Evolutionary conservation across 2,329 filamentous ascomycete genomes (phyloP), one percentile per base, ranked within the genome.

Genomic region (Hymenoscyphus albidus): DNA sequence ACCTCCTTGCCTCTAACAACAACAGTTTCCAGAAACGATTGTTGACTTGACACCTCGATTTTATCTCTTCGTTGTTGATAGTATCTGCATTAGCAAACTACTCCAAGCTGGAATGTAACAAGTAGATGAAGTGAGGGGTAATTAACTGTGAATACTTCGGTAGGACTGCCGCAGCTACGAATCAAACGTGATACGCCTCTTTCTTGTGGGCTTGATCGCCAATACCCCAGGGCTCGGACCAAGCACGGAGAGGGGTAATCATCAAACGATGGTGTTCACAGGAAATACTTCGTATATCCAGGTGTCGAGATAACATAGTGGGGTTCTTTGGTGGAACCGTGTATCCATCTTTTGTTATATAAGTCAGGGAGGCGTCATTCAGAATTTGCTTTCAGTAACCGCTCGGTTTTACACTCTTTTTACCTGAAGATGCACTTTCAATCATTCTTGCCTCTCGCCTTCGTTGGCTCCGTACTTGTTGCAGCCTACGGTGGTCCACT

Each of bases 401-500:
- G 22, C 38, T n/a, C n/a, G n/a, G 10, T n/a, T 40, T 55, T 32
- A 27, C 38, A 16, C 32, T 32, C 10, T 27, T 14, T 10, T 22
- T 22, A 5, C 10, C 18, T 51, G 27, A 61, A 16, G 14, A 61
- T 61, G 59, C 59, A 42, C 38, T 5, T 61, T 13, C 44, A 51
- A 18, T 61, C 59, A 3, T 35, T 61, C n/a, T 38, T 61, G 22
- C 59, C 59, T 5, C 40, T 61, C n/a, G 59, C 44, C 14, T 54
- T 61, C 16, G 40, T 39, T 2, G 13, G 18, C 3, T 61, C 59
- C 14, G 59, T 55, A 10, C 16, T 51, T 42, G 44, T 1, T 22
- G 57, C 61, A 22, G 68, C 63, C 61, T 68, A 68, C 38, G 32
- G 67, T 59, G 65, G 62, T 51, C 74, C 74, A 3, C 63, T 76